Base-by-base conservation (phyloP, 148 eudicot species). In the Limonium bicolor region DNA sequence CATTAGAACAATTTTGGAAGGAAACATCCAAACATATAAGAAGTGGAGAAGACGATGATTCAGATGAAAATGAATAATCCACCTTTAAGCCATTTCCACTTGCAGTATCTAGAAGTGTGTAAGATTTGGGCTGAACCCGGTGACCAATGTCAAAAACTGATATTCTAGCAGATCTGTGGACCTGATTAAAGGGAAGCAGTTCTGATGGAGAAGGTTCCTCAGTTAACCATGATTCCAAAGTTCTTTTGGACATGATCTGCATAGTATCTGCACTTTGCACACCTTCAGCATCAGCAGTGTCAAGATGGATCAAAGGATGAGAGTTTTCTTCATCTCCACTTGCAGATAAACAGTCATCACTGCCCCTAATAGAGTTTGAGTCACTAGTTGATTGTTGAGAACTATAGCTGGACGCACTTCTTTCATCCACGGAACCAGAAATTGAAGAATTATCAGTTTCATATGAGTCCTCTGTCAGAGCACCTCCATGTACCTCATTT, bases 171-270 rank as follows among this genome's bases (percentile, higher is more conserved):
- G 88, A 78, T 55, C 53, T 69, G 35, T 46, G 64, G 31, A 47
- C 29, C 36, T 41, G 46, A 63, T 64, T 64, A n/a, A n/a, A n/a
- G n/a, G n/a, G n/a, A n/a, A n/a, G n/a, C 23, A 5, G 7, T 40
- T 65, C 68, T 38, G 76, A 57, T 52, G 75, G 27, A 55, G 57
- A 66, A 25, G 59, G 66, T 54, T 55, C 39, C 56, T 71, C 97
- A 49, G 71, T 70, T 72, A 90, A 65, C 95, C 97, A 90, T 46
- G 95, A 84, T 48, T 90, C 97, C 36, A 84, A 68, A 58, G 78
- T 63, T 46, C 69, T 72, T 51, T 64, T 73, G 25, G 96, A 83
- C 53, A 88, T 56, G 23, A 88, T 40, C 32, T 77, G 90, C 24
- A 71, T 80, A 50, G 69, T 53, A 58, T 36, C 27, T 19, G 52